Percentiles rank a stretch among this genome's conserved stretches.
These are phyloP conservation scores for Phytophthora tubulina DNA, from an alignment of 352 stramenopile species.

Conservation along the genomic window DNA sequence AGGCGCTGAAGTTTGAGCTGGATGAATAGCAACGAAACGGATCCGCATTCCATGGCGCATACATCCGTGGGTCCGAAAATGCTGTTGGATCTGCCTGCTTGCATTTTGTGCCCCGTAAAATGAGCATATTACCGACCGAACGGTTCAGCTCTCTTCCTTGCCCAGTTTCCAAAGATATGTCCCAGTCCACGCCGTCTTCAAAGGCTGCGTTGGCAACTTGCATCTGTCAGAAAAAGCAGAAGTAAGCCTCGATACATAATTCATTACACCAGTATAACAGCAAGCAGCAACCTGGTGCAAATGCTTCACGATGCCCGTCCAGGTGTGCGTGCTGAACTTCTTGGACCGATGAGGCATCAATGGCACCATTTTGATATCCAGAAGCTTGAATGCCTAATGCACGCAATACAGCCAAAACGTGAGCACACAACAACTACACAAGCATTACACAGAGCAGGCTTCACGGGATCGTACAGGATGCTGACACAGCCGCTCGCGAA, in stretches of 20 bases:
- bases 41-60: constrained; percentile 47
- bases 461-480: constrained; percentile 53
- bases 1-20: constrained; percentile 51
- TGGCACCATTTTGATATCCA: constrained; percentile 77
- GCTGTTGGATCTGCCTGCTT: constrained; percentile 28
- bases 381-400: constrained; percentile 68
- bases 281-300: constrained; percentile 59
- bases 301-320: constrained; percentile 77
- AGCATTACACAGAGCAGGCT: neutral
- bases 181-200: constrained; percentile 75
- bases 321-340: constrained; percentile 79
- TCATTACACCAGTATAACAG: neutral
- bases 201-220: constrained; percentile 67
- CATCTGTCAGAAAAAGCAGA: constrained; percentile 49
- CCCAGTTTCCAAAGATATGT: constrained; percentile 46
- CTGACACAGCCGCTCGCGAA: constrained; percentile 61
- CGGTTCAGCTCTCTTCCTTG: constrained; percentile 45
- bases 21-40: constrained; percentile 52
- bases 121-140: constrained; percentile 58
- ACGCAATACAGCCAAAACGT: constrained; percentile 6
- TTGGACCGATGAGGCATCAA: constrained; percentile 76
- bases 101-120: constrained; percentile 55
- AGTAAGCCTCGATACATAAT: neutral
- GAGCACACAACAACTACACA: neutral
- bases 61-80: constrained; percentile 61